Evolutionary conservation across 345 rosid species (phyloP).

Genomic region (Brassica nigra): DNA sequence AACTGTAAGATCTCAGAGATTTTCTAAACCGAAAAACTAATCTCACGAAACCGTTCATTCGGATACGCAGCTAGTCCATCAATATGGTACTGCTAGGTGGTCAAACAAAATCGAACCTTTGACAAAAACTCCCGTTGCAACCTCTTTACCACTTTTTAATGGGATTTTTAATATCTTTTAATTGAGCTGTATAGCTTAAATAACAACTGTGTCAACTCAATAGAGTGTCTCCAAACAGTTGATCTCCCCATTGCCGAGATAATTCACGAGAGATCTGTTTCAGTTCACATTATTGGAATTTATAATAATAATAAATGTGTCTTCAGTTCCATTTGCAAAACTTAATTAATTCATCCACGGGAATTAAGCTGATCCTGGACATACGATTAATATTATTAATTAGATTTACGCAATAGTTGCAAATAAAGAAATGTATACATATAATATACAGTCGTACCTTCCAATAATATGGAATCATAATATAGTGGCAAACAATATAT

Average conservation of each 20-base stretch:
- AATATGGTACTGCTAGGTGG: too few species aligned
- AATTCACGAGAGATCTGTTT: conserved; percentile 26
- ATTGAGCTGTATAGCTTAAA: not conserved
- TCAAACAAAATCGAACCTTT: too few species aligned
- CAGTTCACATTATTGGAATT: not conserved
- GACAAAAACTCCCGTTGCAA: too few species aligned
- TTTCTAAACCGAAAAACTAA: too few species aligned
- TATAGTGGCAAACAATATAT: conserved; percentile 18
- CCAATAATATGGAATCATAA: conserved; percentile 27
- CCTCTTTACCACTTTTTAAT: too few species aligned
- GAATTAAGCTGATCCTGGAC: conserved; percentile 20
- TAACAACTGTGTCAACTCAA: not conserved
- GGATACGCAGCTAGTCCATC: too few species aligned
- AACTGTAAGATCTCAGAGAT: too few species aligned
- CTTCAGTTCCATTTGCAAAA: not conserved
- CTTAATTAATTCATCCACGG: not conserved
- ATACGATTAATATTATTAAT: not conserved
- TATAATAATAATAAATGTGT: conserved; percentile 7
- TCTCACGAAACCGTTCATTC: too few species aligned
- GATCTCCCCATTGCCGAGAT: conserved; percentile 8
- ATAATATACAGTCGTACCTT: conserved; percentile 1
- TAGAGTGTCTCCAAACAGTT: not conserved
- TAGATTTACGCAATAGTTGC: not conserved
- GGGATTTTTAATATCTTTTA: not conserved
- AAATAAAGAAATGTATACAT: not conserved